Conservation (phyloP, 108 stramenopile species). For the Ochromonas danica region DNA sequence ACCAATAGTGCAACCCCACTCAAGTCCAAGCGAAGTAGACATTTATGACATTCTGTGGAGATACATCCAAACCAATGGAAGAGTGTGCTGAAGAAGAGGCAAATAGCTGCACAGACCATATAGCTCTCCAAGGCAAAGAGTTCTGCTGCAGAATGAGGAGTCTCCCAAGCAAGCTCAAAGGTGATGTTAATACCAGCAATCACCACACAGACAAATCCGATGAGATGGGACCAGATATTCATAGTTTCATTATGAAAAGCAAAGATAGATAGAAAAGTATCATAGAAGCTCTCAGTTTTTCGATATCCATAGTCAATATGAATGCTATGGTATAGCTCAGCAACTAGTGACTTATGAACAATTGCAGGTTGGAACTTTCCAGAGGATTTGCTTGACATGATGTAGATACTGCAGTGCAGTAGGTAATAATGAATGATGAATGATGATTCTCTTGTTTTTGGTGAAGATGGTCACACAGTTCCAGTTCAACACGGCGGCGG, state of each 20-base stretch:
- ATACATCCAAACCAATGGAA: conserved; percentile 35
- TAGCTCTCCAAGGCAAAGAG: neutral
- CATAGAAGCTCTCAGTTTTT: neutral
- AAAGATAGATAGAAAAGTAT: conserved; percentile 26
- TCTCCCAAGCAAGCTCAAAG: neutral
- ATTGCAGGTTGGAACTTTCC: too few relatives aligned
- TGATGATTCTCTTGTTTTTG: too few relatives aligned
- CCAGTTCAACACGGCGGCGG: too few relatives aligned
- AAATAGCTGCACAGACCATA: conserved; percentile 10
- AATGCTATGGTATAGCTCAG: neutral
- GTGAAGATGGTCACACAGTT: too few relatives aligned
- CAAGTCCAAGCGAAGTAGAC: conserved; percentile 21
- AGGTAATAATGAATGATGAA: too few relatives aligned
- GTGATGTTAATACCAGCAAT: neutral
- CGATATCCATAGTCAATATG: conserved; percentile 20
- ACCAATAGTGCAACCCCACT: conserved; percentile 31
- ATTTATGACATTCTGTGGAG: neutral
- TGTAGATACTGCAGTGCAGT: too few relatives aligned
- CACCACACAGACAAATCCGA: conserved; percentile 23
- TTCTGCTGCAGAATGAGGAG: neutral
- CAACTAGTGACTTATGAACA: conserved; percentile 6
- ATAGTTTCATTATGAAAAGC: conserved; percentile 33
- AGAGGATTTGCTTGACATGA: too few relatives aligned
- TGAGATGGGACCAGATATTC: conserved; percentile 36
- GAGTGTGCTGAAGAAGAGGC: conserved; percentile 9